Base-by-base conservation (phyloP, 371 early-diverging fungal genomes). In the Rhizopus arrhizus region DNA sequence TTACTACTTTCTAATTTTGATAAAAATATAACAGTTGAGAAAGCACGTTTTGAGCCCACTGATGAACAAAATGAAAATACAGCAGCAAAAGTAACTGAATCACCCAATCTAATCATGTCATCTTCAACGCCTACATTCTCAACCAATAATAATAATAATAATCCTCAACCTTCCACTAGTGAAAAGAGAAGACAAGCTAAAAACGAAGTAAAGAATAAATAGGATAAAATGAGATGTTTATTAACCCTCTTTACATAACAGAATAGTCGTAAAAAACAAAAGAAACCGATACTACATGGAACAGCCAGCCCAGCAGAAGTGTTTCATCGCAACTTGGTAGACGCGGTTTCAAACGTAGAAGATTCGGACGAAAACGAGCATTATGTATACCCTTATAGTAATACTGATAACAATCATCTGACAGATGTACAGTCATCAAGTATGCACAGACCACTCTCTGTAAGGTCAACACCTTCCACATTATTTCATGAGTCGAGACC, bases 351-450 rank as follows among this genome's bases (percentile, higher is more conserved):
- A 3, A 80, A 76, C 54, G 80, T 73, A 34, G 75, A 79, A 53
- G 79, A 78, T 54, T 78, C 79, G 15, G 79, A 78, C 58, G 79
- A 78, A 63, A 75, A 78, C 40, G 79, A 78, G 61, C 74, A 70
- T 16, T 78, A 78, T 56, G 76, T 78, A 5, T 78, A 78, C 50
- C 74, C 79, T 9, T 78, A 70, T 42, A 71, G 74, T 58, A 61
- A 65, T 7, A 63, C 62, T 34, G 58, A 69, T 9, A 53, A 42
- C n/a, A 43, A 29, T 29, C 48, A 48, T 29, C 15, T 48, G 48
- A 46, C 52, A 50, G n/a, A 58, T 11, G 15, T 32, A 48, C 58
- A 43, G 40, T 15, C 46, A 15, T 57, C 58, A 0, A 46, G 40
- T 16, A 46, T 66, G 13, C 57, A 68, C 41, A 59, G 68, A 40